Evolutionary conservation across 2,329 filamentous ascomycete genomes (phyloP).

Genomic region (Alternaria burnsii): DNA sequence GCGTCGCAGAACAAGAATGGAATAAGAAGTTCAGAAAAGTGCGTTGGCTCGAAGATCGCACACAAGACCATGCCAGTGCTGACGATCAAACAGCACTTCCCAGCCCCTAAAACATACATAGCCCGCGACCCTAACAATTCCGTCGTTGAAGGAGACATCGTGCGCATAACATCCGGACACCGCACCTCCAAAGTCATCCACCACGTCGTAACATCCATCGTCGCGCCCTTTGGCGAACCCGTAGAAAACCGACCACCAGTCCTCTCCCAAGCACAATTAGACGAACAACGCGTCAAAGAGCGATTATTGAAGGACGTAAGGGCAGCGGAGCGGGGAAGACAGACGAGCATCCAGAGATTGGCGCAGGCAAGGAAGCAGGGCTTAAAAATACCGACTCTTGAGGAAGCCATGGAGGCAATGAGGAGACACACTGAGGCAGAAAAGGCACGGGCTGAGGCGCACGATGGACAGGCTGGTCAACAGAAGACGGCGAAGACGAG

Average conservation of each 20-base stretch:
- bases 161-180: conserved; percentile 73
- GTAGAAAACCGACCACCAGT: conserved; percentile 72
- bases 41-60: conserved; percentile 20
- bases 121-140: conserved; percentile 82
- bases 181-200: conserved; percentile 72
- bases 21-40: conserved; percentile 78
- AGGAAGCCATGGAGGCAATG: conserved; percentile 43
- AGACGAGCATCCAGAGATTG: conserved; percentile 39
- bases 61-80: conserved; percentile 4
- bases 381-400: conserved; percentile 38
- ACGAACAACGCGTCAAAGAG: conserved; percentile 63
- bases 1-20: conserved; percentile 75
- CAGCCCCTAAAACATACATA: conserved; percentile 69
- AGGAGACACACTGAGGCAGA: conserved; percentile 31
- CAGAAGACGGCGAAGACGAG: conserved; percentile 37
- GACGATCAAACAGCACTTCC: conserved; percentile 64
- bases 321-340: conserved; percentile 50
- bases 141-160: conserved; percentile 76
- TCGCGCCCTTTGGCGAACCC: conserved; percentile 73
- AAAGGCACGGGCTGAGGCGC: conserved; percentile 31
- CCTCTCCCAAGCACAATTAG: conserved; percentile 69
- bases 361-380: conserved; percentile 39
- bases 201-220: conserved; percentile 77
- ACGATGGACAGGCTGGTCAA: conserved; percentile 40
- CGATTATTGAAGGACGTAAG: conserved; percentile 66